Evolutionary conservation across 192 early-diverging fungal genomes (phyloP), one percentile per base, ranked within the genome.

Genomic region (Gryganskiella cystojenkinii): DNA sequence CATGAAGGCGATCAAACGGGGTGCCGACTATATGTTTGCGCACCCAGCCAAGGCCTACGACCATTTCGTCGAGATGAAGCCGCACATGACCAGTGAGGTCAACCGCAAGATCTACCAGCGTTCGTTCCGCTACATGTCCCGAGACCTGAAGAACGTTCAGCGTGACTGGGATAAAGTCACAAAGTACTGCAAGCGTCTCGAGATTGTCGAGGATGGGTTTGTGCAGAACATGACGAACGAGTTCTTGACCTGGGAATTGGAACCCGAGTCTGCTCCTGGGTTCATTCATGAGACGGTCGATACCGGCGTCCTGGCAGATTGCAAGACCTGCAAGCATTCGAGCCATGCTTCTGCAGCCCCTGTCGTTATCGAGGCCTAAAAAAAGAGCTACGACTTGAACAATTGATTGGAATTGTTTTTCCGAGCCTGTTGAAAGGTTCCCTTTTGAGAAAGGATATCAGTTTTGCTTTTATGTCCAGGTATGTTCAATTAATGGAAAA

Each of bases 101-200:
- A 84, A 90, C 72, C 80, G 83, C 58, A 85, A 86, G 66, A 90
- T 90, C 70, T 90, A 80, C 65, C 82, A 89, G 44, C 78, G 89
- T 20, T 87, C 85, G 5, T 82, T 89, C 71, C 79, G 81, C 24
- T 90, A 89, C 82, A 88, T 90, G 73, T 90, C 89, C 17, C 64
- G 60, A 27, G 80, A 84, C 42, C 28, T 84, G 46, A 79, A 87
- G 80, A 89, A 89, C 61, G 86, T 90, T 7, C 81, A 83, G 46
- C 83, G 89, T 20, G 88, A 89, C 62, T 90, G 89, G 89, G 82
- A 82, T 67, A 90, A 90, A 71, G 89, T 90, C 11, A 88, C 87
- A 57, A 81, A 80, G 40, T 89, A 88, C 61, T 80, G 71, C 78
- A 89, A 88, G 78, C 79, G 83, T 20, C 82, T 90, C 24, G 85